These are phyloP conservation scores for Podospora sp. DNA, from an alignment of 495 filamentous ascomycete species.

Conservation along the genomic window DNA sequence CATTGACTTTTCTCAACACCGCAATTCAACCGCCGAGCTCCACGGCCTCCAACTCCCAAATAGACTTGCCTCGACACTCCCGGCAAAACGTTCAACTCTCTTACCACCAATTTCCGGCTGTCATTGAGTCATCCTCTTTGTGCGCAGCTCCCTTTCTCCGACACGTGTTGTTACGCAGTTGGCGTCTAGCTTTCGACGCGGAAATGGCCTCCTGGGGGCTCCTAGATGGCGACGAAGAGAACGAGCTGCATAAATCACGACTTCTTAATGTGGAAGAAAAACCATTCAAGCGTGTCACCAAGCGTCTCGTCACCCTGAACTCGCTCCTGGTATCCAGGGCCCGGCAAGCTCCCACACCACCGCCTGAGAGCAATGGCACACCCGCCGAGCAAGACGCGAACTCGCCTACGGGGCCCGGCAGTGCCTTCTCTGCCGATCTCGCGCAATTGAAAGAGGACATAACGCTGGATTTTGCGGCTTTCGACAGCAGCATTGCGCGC, in stretches of 20 bases:
- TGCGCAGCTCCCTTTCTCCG: background rate
- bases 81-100: background rate
- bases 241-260: slow-evolving; percentile 86
- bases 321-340: slow-evolving; percentile 57
- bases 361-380: slow-evolving; percentile 61
- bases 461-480: slow-evolving; percentile 84
- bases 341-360: slow-evolving; percentile 67
- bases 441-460: slow-evolving; percentile 76
- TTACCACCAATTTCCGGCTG: too few species aligned
- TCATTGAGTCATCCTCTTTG: background rate
- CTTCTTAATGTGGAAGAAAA: slow-evolving; percentile 91
- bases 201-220: slow-evolving; percentile 42
- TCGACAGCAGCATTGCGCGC: slow-evolving; percentile 83
- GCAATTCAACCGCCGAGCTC: background rate
- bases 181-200: background rate
- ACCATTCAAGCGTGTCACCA: slow-evolving; percentile 86
- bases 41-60: background rate
- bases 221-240: slow-evolving; percentile 61
- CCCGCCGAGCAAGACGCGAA: slow-evolving; percentile 27
- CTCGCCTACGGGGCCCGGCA: slow-evolving; percentile 29
- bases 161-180: background rate
- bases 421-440: slow-evolving; percentile 44
- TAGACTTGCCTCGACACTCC: background rate
- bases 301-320: slow-evolving; percentile 69
- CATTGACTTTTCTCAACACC: slow-evolving; percentile 1